phyloP scores from a whole-genome alignment of 1,139 yeast genomes.

The Candida pseudoviswanathii region DNA sequence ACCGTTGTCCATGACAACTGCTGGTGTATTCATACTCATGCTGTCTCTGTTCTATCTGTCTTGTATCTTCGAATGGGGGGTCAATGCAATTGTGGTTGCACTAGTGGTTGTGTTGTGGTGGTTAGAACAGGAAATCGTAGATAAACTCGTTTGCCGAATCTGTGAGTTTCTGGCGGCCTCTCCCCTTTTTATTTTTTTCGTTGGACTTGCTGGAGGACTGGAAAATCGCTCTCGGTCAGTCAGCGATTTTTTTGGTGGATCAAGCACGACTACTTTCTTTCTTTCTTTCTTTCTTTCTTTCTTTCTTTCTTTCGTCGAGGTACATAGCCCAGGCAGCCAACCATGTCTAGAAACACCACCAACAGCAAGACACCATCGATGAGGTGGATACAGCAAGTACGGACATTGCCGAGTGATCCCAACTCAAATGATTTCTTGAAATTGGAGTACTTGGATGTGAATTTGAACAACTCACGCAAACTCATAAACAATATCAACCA shows the following conservation, averaged over 20 bases:
- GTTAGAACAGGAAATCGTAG: neutral
- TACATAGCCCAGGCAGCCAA: neutral
- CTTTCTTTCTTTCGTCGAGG: neutral
- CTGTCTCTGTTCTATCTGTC: neutral
- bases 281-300: neutral
- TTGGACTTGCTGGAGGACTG: neutral
- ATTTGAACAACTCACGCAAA: slow-evolving; percentile 46
- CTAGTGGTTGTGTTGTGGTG: neutral
- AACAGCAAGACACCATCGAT: neutral
- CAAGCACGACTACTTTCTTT: neutral
- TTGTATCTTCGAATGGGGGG: neutral
- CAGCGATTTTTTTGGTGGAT: neutral
- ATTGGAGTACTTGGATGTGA: slow-evolving; percentile 47
- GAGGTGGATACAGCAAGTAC: slow-evolving; percentile 36
- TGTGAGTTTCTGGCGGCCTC: neutral
- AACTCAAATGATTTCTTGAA: slow-evolving; percentile 40
- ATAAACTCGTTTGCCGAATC: neutral
- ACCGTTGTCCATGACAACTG: slow-evolving; percentile 98
- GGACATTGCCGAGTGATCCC: slow-evolving; percentile 45
- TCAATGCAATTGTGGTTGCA: neutral
- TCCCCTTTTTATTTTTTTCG: neutral
- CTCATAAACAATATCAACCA: slow-evolving; percentile 35
- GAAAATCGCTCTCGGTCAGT: slow-evolving; percentile 1
- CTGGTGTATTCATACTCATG: slow-evolving; percentile 78
- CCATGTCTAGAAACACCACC: neutral